A percentile compares a stretch with the other conserved stretches of the same genome.
These are phyloP conservation scores for Ilyonectria destructans DNA, from an alignment of 2,329 filamentous ascomycete species.

Conservation along the genomic window DNA sequence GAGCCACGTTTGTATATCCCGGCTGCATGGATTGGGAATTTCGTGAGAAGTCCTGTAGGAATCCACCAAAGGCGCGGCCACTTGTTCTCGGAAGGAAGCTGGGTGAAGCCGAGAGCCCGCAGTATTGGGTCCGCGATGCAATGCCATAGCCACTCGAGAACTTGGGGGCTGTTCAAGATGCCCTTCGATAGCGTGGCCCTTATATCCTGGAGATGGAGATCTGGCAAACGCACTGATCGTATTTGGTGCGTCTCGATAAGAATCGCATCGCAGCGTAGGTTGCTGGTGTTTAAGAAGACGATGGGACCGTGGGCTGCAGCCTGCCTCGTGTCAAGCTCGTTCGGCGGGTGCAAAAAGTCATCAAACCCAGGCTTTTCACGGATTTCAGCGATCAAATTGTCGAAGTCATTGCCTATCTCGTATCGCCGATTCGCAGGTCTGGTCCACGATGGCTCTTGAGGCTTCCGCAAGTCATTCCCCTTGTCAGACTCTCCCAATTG, in stretches of 20 bases:
- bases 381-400: not conserved
- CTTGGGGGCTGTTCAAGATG: not conserved
- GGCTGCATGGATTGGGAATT: conserved; percentile 54
- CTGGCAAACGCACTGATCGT: not conserved
- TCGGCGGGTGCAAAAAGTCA: conserved; percentile 44
- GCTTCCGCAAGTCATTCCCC: not conserved
- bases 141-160: conserved; percentile 55
- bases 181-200: not conserved
- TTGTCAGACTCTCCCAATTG: not conserved
- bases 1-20: conserved; percentile 47
- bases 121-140: conserved; percentile 46
- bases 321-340: not conserved
- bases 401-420: not conserved
- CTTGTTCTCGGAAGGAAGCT: conserved; percentile 21
- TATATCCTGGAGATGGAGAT: not conserved
- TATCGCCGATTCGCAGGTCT: not conserved
- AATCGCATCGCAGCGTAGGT: conserved; percentile 20
- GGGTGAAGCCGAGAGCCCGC: conserved; percentile 45
- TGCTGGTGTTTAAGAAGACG: conserved; percentile 16
- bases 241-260: conserved; percentile 10
- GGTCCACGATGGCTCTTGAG: not conserved
- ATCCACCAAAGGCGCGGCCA: conserved; percentile 54
- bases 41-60: conserved; percentile 49
- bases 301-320: conserved; percentile 17
- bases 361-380: conserved; percentile 42